Base-by-base conservation (phyloP, 1,139 yeast species). In the Waltiozyma solani region DNA sequence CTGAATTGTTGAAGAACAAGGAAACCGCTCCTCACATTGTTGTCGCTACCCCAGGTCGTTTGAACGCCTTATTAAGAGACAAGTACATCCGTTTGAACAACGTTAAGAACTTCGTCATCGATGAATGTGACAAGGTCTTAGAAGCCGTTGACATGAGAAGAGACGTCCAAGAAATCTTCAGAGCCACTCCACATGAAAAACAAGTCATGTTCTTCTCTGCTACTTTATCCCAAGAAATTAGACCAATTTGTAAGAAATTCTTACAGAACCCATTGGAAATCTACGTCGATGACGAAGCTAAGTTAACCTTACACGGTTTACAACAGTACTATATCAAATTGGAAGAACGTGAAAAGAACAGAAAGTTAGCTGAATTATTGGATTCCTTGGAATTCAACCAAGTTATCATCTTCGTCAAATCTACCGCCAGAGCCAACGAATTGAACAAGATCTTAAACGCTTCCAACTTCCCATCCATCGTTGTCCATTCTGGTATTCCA, bases 201-300 rank as follows among this genome's bases (percentile, higher is more conserved):
- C 98, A 91, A 71, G 98, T 91, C 44, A 89, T 91, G 97, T 91
- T 91, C 96, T 91, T 91, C 65, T 84, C 96, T 43, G 98, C 98
- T 51, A 91, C 98, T 42, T 73, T 91, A 55, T 79, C 95, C 36
- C 85, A 77, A 61, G 98, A 91, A 58, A 87, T 91, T 57, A 85
- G 96, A 65, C 96, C 96, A 45, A 79, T 91, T 46, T 91, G 97
- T 73, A 89, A 89, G 70, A 87, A 91, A 69, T 91, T 91, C 68
- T 85, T 91, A 91, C 96, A 91, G 68, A 87, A 85, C 58, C 98
- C 98, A 51, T 73, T 91, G 63, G 98, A 91, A 68, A 87, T 91
- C 54, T 91, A 84, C 60, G 97, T 91, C 50, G 98, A 91, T 63
- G 96, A 91, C 62, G 98, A 91, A 64, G 89, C 96, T 53, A 91